A percentile compares a stretch with the other conserved stretches of the same genome.
Conservation (phyloP, 768 basidiomycete genomes). For the Phanerochaete carnosa region DNA sequence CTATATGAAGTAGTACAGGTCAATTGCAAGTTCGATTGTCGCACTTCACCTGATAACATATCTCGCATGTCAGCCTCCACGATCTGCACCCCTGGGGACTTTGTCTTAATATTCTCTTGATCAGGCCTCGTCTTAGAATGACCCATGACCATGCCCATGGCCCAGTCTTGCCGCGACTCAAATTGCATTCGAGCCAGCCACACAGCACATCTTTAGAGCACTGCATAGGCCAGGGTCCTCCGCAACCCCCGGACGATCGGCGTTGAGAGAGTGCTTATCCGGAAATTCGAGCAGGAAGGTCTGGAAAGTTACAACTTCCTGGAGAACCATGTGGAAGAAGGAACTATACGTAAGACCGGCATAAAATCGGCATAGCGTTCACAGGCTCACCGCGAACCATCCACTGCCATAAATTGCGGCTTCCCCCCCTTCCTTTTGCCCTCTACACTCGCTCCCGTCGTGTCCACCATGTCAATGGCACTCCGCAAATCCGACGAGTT, state of each 20-base stretch:
- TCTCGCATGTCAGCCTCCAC: too few species aligned
- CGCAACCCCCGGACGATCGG: not conserved
- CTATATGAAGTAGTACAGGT: too few species aligned
- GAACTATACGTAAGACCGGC: not conserved
- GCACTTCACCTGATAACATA: too few species aligned
- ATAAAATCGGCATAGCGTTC: constrained; percentile 2
- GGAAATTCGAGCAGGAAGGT: not conserved
- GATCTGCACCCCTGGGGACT: too few species aligned
- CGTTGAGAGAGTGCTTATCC: not conserved
- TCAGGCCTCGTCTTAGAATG: not conserved
- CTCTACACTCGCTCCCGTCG: not conserved
- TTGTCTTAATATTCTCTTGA: not conserved
- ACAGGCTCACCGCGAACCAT: not conserved
- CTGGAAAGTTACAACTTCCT: constrained; percentile 4
- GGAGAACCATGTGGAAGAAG: constrained; percentile 9
- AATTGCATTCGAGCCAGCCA: not conserved
- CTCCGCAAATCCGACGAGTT: not conserved
- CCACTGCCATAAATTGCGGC: constrained; percentile 1
- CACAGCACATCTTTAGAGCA: not conserved
- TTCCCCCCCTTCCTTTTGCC: not conserved
- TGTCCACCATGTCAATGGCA: not conserved
- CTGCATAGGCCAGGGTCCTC: not conserved
- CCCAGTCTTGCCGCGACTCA: not conserved
- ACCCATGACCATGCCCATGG: not conserved
- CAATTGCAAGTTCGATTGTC: too few species aligned